Evolutionary conservation across 2,329 filamentous ascomycete species (phyloP).

Genomic region (Fusarium pseudocircinatum): DNA sequence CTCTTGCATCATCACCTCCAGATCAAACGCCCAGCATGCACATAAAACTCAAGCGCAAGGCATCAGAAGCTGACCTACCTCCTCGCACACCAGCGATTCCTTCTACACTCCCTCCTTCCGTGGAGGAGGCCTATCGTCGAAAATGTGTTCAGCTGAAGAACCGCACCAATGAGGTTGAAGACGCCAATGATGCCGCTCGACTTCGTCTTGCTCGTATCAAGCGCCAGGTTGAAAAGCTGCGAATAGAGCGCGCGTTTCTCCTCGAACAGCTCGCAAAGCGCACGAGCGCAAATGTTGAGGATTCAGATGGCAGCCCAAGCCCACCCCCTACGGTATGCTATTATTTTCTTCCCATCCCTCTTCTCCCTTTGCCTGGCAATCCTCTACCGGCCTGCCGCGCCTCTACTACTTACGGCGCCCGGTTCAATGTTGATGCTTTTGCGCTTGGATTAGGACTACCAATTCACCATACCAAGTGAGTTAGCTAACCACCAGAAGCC

Average conservation of each 20-base stretch:
- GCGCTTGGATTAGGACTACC: slow-evolving; percentile 47
- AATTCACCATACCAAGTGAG: slow-evolving; percentile 46
- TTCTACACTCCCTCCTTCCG: slow-evolving; percentile 80
- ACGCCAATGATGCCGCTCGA: slow-evolving; percentile 86
- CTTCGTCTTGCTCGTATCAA: slow-evolving; percentile 81
- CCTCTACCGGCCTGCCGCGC: slow-evolving; percentile 25
- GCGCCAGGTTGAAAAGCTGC: slow-evolving; percentile 89
- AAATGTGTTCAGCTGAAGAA: slow-evolving; percentile 97
- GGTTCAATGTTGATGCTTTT: slow-evolving; percentile 49
- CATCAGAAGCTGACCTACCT: slow-evolving; percentile 50
- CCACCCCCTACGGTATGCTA: slow-evolving; percentile 77
- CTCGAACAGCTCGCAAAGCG: slow-evolving; percentile 78
- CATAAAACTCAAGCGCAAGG: slow-evolving; percentile 48
- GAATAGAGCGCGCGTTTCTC: slow-evolving; percentile 82
- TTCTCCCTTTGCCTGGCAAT: slow-evolving; percentile 30
- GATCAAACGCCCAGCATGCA: slow-evolving; percentile 41
- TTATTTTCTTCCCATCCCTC: slow-evolving; percentile 1
- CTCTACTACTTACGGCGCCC: slow-evolving; percentile 30
- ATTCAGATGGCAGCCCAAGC: slow-evolving; percentile 81
- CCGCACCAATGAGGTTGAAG: slow-evolving; percentile 90
- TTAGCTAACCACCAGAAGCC: slow-evolving; percentile 63
- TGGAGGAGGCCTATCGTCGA: slow-evolving; percentile 93
- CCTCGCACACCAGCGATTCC: slow-evolving; percentile 57
- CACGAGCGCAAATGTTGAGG: slow-evolving; percentile 78
- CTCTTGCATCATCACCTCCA: slow-evolving; percentile 11